These are phyloP conservation scores for Nakazawaea ambrosiae DNA, from an alignment of 805 yeast species.

Conservation along the genomic window DNA sequence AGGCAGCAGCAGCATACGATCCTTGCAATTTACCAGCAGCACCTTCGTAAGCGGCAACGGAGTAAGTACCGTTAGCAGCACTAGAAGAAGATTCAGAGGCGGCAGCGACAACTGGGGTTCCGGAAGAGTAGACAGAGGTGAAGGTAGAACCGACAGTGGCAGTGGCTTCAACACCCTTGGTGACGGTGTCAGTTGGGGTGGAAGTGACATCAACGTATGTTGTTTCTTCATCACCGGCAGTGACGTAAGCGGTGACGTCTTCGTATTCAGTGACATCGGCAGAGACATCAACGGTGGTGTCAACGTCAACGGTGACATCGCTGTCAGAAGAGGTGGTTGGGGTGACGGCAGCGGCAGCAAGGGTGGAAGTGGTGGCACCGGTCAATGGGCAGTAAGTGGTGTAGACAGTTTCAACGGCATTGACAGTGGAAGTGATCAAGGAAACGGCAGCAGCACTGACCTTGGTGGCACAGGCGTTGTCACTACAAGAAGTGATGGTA, in stretches of 20 bases:
- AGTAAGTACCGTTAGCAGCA: slow-evolving; percentile 1
- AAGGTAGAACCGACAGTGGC: slow-evolving; percentile 21
- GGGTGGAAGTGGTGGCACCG: slow-evolving; percentile 10
- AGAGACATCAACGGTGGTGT: slow-evolving; percentile 11
- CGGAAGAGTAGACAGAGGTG: slow-evolving; percentile 21
- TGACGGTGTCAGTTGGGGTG: slow-evolving; percentile 13
- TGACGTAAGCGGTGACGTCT: slow-evolving; percentile 18
- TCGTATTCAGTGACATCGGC: slow-evolving; percentile 15
- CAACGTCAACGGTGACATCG: slow-evolving; percentile 11
- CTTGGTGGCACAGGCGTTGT: slow-evolving; percentile 14
- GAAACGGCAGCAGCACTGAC: slow-evolving; percentile 19
- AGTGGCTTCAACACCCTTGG: slow-evolving; percentile 18
- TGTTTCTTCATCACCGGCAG: slow-evolving; percentile 13
- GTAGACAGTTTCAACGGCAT: slow-evolving; percentile 28
- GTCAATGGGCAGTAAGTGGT: slow-evolving; percentile 31
- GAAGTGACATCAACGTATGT: slow-evolving; percentile 11
- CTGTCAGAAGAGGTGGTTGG: slow-evolving; percentile 17
- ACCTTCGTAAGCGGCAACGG: slow-evolving; percentile 7
- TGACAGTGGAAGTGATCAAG: slow-evolving; percentile 24
- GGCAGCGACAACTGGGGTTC: slow-evolving; percentile 17
- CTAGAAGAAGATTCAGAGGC: slow-evolving; percentile 10
- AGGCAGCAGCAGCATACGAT: slow-evolving; percentile 6
- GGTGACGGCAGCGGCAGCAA: slow-evolving; percentile 15
- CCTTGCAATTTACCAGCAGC: slow-evolving; percentile 6
- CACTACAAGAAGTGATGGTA: slow-evolving; percentile 17